phyloP scores from a whole-genome alignment of 768 basidiomycete species.

The Mycena kentingensis region DNA sequence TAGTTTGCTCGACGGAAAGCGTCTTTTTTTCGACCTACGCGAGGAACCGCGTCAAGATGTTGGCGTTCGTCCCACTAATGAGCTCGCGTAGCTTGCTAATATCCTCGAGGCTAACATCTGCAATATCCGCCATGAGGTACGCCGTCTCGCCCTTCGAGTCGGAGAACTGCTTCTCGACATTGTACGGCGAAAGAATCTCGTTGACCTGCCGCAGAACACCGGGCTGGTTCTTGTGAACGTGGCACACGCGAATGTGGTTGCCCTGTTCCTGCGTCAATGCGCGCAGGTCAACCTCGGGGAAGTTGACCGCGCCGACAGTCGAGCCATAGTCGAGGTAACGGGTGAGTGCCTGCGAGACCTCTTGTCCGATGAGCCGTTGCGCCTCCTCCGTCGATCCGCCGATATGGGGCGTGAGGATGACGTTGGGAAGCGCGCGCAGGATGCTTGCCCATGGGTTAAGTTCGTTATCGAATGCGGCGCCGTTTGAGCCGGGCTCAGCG shows the following conservation, averaged over 20 bases:
- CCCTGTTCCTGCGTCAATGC: slow-evolving; percentile 85
- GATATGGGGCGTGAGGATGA: slow-evolving; percentile 98
- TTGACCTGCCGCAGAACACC: slow-evolving; percentile 96
- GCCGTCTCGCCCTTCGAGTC: slow-evolving; percentile 93
- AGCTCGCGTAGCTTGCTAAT: slow-evolving; percentile 74
- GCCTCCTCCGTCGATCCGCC: slow-evolving; percentile 99
- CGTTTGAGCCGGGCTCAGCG: slow-evolving; percentile 89
- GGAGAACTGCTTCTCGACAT: slow-evolving; percentile 99
- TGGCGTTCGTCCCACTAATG: slow-evolving; percentile 79
- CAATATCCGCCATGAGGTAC: slow-evolving; percentile 97
- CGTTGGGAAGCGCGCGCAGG: slow-evolving; percentile 78
- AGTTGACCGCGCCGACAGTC: slow-evolving; percentile 92
- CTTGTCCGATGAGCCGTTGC: slow-evolving; percentile 94
- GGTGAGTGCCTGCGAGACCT: slow-evolving; percentile 81
- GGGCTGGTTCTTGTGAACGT: slow-evolving; percentile 94
- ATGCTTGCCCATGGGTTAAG: slow-evolving; percentile 83
- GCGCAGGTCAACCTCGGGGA: slow-evolving; percentile 97
- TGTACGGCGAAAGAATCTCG: slow-evolving; percentile 90
- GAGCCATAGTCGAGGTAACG: slow-evolving; percentile 94
- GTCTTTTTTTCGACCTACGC: slow-evolving; percentile 45
- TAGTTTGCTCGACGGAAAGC: slow-evolving; percentile 21
- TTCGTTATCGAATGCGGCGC: slow-evolving; percentile 84
- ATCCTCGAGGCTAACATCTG: slow-evolving; percentile 81
- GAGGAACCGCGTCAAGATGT: slow-evolving; percentile 88
- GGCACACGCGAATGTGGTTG: slow-evolving; percentile 84